Base-by-base conservation (phyloP, 257 asterid species). In the Ballota nigra region DNA sequence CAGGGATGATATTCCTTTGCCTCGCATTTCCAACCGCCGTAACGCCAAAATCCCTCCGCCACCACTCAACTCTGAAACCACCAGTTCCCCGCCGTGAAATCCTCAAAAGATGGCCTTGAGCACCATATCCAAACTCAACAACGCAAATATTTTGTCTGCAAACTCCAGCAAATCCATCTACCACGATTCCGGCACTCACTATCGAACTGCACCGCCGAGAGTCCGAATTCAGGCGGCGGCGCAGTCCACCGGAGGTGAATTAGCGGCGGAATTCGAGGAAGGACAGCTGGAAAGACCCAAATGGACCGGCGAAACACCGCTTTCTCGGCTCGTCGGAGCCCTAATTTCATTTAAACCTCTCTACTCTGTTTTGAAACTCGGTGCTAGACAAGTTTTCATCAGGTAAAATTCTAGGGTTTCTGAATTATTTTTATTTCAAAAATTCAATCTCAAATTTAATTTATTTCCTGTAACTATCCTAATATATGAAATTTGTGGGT, bases 331-430 rank as follows among this genome's bases (percentile, higher is more conserved):
- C 0, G 97, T 93, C 19, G 88, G 88, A 75, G 86, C 96, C 36
- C 81, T 93, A 3, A 90, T 93, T 83, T 85, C 89, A 65, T 87
- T 90, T 77, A 93, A 87, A 64, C 98, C 98, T 18, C 88, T 91
- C 63, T 87, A 75, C 49, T 86, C 97, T 59, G 61, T 93, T 43
- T 85, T 93, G 77, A 93, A 91, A 78, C 78, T 84, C 49, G 98
- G 97, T 8, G 97, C 98, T 13, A 82, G 98, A 85, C 96, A 91
- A 84, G 97, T 91, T 65, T 0, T 93, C 38, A 89, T 92, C 61
- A 92, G 92, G 96, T 91, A 18, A 51, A 22, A 22, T 33, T 45
- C 59, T 55, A 33, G 65, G 36, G 26, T 33, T 8, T 59, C 49
- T 16, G 5, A 61, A 18, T 9, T 59, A 23, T 52, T 28, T 1